Base-by-base conservation (phyloP, 2,329 filamentous ascomycete genomes). In the Clonostachys byssicola region DNA sequence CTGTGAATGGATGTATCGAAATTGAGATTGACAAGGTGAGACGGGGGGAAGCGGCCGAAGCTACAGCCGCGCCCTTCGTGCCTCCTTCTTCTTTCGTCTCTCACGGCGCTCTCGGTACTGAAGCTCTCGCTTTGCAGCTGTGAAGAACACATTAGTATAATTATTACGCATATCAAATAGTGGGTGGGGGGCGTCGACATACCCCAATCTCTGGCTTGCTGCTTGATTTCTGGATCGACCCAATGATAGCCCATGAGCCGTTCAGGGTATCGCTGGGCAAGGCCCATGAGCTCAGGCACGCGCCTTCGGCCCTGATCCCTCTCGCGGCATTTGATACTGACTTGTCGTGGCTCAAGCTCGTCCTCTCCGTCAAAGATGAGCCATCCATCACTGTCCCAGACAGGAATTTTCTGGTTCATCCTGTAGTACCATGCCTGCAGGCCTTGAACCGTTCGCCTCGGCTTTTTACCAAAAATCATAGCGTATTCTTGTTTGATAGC, bases 261-360 rank as follows among this genome's bases (percentile, higher is more conserved):
- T 48, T 76, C 73, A 3, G 74, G 74, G 47, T 71, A 76, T n/a
- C 74, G 63, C 46, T 69, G 66, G 1, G 62, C 65, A 12, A 70
- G 57, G 2, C 66, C 66, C 20, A 69, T 55, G 2, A 63, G 64
- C 47, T 67, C 62, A 55, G 59, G 59, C 16, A 64, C 63, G 8
- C 23, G 23, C 49, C 63, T 65, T 51, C 63, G 63, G 42, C 65
- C 63, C 44, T 55, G 61, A 42, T 69, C 65, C 30, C 62, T 58
- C 47, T 69, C 65, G 2, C 66, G 64, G 46, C 66, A 68, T 55
- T 70, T 70, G 60, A 68, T 66, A 48, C 60, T 61, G 49, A 66
- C 54, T 45, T 65, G 57, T 46, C 57, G 60, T 23, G 66, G 66
- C 56, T 67, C 65, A 44, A 67, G 49, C 41, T 67, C 63, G 5